Evolutionary conservation across 1,284 basidiomycete species (phyloP), one percentile per base, ranked within the genome.

Genomic region (Paramarasmius palmivorus): DNA sequence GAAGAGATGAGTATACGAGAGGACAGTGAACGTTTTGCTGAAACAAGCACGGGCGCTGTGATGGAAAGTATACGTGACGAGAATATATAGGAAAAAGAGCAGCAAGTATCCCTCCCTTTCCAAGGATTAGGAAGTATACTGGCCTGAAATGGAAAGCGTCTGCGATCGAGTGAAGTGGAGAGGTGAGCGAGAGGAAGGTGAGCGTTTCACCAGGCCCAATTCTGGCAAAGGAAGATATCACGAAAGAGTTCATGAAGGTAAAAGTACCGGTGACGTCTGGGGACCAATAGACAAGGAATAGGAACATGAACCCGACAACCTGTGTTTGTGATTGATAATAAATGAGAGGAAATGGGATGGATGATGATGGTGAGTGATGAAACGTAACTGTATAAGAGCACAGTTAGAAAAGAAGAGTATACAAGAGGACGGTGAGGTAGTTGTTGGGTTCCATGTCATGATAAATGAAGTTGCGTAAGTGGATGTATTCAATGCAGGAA

Each of bases 401-500:
- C 95, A 99, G 36, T 29, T 53, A 36, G 50, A n/a, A 19, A 34
- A 44, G 45, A 49, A 45, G 50, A 34, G n/a, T n/a, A n/a, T n/a
- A n/a, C 41, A n/a, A 15, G 32, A n/a, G 20, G n/a, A 39, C 45
- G 49, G 42, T 98, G 66, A 99, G 77, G 81, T 99, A 98, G 78
- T 99, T 99, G 82, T 99, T 95, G 47, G 97, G 97, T 76, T 99
- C 99, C 84, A 99, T 95, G 69, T 99, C 97, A 62, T 95, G 94
- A 73, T 99, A 97, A 61, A 99, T 98, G 73, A 99, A 99, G 80
- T 99, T 99, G 68, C 95, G 93, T 19, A 95, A 98, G 77, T 99
- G 97, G 63, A 98, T 94, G 78, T 98, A 98, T 73, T 99, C 96
- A 68, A 99, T 93, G 60, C 96, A 93, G 45, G 96, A 98, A 68